Percentiles rank a stretch among this genome's conserved stretches.
Conservation (phyloP, 78 protist species). For the Planoprotostelium fungivorum region DNA sequence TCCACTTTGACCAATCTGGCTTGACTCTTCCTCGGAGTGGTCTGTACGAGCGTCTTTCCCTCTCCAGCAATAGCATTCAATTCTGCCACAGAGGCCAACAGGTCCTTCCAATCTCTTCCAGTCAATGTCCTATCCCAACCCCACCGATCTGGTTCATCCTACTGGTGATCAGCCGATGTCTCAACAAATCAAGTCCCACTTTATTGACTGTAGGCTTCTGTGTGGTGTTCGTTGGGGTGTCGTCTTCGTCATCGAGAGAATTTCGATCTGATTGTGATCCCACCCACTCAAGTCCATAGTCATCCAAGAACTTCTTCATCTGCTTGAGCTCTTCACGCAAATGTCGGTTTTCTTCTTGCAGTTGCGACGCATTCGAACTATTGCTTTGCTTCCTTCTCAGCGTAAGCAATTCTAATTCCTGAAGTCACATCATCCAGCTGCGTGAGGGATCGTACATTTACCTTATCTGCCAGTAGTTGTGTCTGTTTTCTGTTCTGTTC, state of each 20-base stretch:
- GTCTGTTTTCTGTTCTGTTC: neutral
- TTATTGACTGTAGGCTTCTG: too few species aligned
- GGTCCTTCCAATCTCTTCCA: neutral
- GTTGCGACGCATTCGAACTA: too few species aligned
- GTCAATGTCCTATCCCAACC: neutral
- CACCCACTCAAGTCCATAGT: conserved; percentile 1
- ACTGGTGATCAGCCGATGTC: neutral
- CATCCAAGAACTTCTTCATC: neutral
- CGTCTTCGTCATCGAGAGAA: too few species aligned
- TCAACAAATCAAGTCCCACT: too few species aligned
- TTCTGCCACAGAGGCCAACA: neutral
- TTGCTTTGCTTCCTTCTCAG: neutral
- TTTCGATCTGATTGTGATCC: neutral
- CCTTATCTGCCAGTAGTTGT: neutral
- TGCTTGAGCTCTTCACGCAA: conserved; percentile 4
- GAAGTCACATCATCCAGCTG: neutral
- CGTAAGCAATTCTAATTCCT: neutral
- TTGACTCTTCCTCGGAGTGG: neutral
- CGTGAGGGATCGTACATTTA: neutral
- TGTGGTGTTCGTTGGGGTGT: too few species aligned
- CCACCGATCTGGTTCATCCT: neutral
- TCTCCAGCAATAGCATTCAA: neutral
- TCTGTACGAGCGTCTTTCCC: neutral
- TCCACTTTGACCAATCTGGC: neutral
- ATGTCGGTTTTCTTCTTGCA: neutral